Base-by-base conservation (phyloP, 306 rosid genomes). In the Cicer pinnatifidum region DNA sequence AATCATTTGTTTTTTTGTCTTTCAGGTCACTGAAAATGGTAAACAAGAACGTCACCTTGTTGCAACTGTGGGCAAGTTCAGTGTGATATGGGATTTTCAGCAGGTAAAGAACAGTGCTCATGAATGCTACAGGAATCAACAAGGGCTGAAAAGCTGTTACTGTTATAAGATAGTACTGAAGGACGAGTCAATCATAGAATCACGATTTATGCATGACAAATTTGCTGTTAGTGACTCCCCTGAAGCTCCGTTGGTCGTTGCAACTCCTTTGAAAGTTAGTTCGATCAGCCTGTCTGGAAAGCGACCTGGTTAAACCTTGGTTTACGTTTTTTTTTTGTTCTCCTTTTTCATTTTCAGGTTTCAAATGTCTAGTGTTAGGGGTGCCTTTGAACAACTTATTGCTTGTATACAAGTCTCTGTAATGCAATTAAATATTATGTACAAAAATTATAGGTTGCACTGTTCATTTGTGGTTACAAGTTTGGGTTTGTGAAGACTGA, bases 41-140 rank as follows among this genome's bases (percentile, higher is more conserved):
- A 90, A 90, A 83, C 98, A 93, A 85, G 98, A 93, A 85, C 93
- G 96, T 12, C 97, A 93, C 82, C 86, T 88, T 1, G 98, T 93
- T 1, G 96, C 92, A 1, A 93, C 98, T 8, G 98, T 90, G 80
- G 98, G 98, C 48, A 93, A 93, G 81, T 93, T 93, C 72, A 90
- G 98, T n/a, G 97, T 93, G 80, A 89, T 93, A 82, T 93, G 98
- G 98, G 96, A 93, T 80, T 90, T 93, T 81, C 98, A 90, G 87
- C 93, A 65, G 75, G 98, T 93, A 73, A 93, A 89, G 82, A 90
- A 89, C 84, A 90, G 84, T 81, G 91, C 85, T 43, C 98, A 93
- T 66, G 88, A 80, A 35, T 93, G 98, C 71, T 90, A 93, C 81
- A 52, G 88, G 76, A 93, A 88, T 80, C 96, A 89, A 79, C 88